Evolutionary conservation across 2,329 filamentous ascomycete genomes (phyloP), one percentile per base, ranked within the genome.

Genomic region (Byssochlamys sp.): DNA sequence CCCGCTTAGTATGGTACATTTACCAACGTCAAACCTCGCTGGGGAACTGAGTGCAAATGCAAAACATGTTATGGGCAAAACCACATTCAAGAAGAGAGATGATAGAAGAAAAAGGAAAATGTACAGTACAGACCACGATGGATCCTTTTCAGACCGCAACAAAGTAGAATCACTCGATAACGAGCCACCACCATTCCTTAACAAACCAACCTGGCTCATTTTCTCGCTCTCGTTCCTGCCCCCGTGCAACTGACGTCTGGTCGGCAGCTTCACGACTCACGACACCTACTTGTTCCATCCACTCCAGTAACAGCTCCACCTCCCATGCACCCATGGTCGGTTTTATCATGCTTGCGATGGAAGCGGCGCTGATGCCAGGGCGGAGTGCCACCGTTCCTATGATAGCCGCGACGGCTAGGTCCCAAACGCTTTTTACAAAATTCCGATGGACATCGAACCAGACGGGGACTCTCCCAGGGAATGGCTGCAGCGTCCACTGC

Each of bases 371-470:
- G 25, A 75, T 62, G 0, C 77, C 77, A 4, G 77, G 74, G 4
- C 77, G 65, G 10, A 72, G 64, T 7, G 71, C 70, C 12, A 79
- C 58, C n/a, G 73, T 66, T 0, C 76, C 73, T 2, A 79, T 57
- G 2, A 78, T 69, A 3, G 74, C 71, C 1, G 69, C 71, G 11
- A 77, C 58, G 10, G 72, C 70, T 54, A 72, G 65, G 10, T 77
- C 71, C 78, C 78, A 81, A 24, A 73, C 62, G 5, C 64, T 52
- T 11, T 63, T 60, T 3, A 72, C 64, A 11, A 75, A 61, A 12
- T 71, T 64, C 0, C 71, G 73, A 56, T 80, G 75, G 54, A 80
- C 77, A 61, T 80, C 77, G 55, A 75, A 69, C 78, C 78, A 81
- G 12, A 79, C 55, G 0, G 78, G 78, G 25, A 77, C 72, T 39